Conservation (phyloP, 2,329 filamentous ascomycete species). For the Fusarium sp. region DNA sequence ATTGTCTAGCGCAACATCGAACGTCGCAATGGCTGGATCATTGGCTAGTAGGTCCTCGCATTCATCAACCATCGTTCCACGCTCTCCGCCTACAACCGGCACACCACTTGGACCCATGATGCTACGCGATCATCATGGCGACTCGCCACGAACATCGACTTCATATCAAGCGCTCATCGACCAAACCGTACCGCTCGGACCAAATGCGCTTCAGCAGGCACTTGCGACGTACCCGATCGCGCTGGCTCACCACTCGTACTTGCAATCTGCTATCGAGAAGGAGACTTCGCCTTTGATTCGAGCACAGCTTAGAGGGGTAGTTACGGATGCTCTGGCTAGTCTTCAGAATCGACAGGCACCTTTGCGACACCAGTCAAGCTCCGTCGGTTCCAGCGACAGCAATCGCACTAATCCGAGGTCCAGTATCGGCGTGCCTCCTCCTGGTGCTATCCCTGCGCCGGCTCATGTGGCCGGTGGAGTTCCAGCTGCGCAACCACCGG, state of each 20-base stretch:
- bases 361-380: slow-evolving; percentile 40
- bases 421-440: slow-evolving; percentile 1
- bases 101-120: slow-evolving; percentile 33
- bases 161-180: slow-evolving; percentile 67
- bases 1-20: slow-evolving; percentile 21
- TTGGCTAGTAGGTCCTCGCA: slow-evolving; percentile 16
- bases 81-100: slow-evolving; percentile 21
- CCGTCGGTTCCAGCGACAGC: slow-evolving; percentile 12
- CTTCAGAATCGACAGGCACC: slow-evolving; percentile 59
- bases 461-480: background rate
- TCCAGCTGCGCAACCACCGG: slow-evolving; percentile 25
- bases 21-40: slow-evolving; percentile 26
- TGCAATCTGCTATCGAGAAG: slow-evolving; percentile 64
- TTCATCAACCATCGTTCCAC: slow-evolving; percentile 10
- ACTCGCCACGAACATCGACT: slow-evolving; percentile 50
- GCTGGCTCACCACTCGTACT: slow-evolving; percentile 60
- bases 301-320: slow-evolving; percentile 62
- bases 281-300: slow-evolving; percentile 62
- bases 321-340: slow-evolving; percentile 60
- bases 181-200: slow-evolving; percentile 63
- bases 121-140: slow-evolving; percentile 44
- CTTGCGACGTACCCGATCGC: slow-evolving; percentile 62
- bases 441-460: slow-evolving; percentile 8
- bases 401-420: slow-evolving; percentile 17
- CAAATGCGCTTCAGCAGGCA: slow-evolving; percentile 59